Evolutionary conservation across 2,329 filamentous ascomycete species (phyloP).

Genomic region (Emergomyces orientalis): DNA sequence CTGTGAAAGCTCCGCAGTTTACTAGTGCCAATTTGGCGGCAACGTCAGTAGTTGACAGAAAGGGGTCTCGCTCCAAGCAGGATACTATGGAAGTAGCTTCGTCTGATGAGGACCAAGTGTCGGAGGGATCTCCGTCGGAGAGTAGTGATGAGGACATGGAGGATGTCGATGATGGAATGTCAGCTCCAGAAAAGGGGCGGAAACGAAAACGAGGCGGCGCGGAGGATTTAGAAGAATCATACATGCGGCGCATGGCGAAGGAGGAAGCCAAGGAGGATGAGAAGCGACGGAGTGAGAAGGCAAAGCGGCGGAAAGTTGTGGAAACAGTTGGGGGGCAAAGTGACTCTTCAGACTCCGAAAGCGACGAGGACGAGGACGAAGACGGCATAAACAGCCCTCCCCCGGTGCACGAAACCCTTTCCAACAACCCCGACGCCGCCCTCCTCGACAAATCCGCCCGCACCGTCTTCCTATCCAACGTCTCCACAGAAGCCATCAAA

Average conservation of each 20-base stretch:
- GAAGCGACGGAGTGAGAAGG: slow-evolving; percentile 27
- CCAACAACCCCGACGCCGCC: slow-evolving; percentile 26
- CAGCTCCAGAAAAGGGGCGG: slow-evolving; percentile 24
- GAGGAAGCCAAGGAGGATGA: slow-evolving; percentile 33
- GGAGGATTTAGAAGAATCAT: slow-evolving; percentile 38
- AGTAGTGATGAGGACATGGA: slow-evolving; percentile 24
- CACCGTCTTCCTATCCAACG: slow-evolving; percentile 88
- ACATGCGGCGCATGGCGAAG: slow-evolving; percentile 37
- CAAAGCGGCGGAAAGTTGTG: slow-evolving; percentile 30
- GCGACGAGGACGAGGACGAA: slow-evolving; percentile 23
- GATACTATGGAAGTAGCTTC: slow-evolving; percentile 10
- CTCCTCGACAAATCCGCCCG: slow-evolving; percentile 79
- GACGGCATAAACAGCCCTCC: slow-evolving; percentile 28
- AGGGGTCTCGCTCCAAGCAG: not conserved
- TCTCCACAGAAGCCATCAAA: slow-evolving; percentile 71
- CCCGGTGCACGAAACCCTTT: slow-evolving; percentile 34
- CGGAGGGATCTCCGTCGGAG: slow-evolving; percentile 19
- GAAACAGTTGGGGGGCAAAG: slow-evolving; percentile 31
- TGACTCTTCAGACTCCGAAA: slow-evolving; percentile 16
- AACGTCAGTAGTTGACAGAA: not conserved
- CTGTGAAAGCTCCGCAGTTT: slow-evolving; percentile 30
- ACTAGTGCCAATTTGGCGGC: not conserved
- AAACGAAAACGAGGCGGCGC: slow-evolving; percentile 48
- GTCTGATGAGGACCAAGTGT: slow-evolving; percentile 19
- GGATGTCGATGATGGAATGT: slow-evolving; percentile 42